phyloP scores from a whole-genome alignment of 2,329 filamentous ascomycete genomes.

The Hypomyces rosellus region DNA sequence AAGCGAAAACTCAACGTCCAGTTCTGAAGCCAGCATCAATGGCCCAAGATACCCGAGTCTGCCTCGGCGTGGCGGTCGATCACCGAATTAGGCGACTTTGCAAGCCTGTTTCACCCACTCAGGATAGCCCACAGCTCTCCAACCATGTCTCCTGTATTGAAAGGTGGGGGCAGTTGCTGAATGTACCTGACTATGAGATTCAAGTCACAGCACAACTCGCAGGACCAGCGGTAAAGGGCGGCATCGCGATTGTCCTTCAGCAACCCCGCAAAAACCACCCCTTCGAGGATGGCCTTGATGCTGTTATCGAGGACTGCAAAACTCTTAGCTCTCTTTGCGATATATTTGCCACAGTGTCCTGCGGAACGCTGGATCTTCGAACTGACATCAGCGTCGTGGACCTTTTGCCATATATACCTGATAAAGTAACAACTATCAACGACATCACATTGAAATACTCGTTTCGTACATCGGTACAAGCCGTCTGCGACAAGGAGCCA shows the following conservation, averaged over 20 bases:
- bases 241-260: constrained; percentile 15
- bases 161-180: neutral
- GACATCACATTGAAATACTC: constrained; percentile 2
- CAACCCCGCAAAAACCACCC: constrained; percentile 15
- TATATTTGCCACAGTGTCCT: constrained; percentile 10
- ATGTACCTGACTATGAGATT: constrained; percentile 8
- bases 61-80: constrained; percentile 13
- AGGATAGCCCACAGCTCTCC: neutral
- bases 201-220: constrained; percentile 10
- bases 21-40: too few relatives aligned
- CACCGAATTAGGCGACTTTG: constrained; percentile 11
- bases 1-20: too few relatives aligned
- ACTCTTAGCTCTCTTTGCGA: constrained; percentile 10
- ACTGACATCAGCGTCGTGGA: constrained; percentile 11
- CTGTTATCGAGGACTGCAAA: constrained; percentile 15
- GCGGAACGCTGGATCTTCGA: constrained; percentile 7
- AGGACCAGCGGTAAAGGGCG: constrained; percentile 13
- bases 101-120: neutral
- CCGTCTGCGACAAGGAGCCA: constrained; percentile 10
- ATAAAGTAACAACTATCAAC: neutral
- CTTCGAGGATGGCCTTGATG: constrained; percentile 12
- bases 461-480: neutral
- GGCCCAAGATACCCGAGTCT: constrained; percentile 4
- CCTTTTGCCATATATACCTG: constrained; percentile 10
- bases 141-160: constrained; percentile 6